phyloP scores from a whole-genome alignment of 2,329 filamentous ascomycete species.

The Waltergamsia citrina region DNA sequence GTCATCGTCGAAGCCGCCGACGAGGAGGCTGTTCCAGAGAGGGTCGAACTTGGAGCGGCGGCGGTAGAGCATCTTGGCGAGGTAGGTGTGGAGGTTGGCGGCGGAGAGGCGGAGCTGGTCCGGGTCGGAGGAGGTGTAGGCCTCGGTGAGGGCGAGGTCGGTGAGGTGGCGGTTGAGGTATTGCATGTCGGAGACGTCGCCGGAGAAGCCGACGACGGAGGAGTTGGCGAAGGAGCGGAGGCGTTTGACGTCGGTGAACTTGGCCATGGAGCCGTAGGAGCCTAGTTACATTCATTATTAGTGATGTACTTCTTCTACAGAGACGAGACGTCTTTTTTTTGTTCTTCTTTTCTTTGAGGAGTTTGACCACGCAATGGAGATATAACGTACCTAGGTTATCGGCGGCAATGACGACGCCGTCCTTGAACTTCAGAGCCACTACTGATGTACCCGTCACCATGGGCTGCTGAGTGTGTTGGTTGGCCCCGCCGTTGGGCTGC shows the following conservation, averaged over 20 bases:
- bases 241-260: constrained; percentile 95
- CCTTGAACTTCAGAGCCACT: constrained; percentile 88
- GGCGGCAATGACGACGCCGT: constrained; percentile 91
- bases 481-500: constrained; percentile 56
- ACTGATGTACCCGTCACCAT: constrained; percentile 97
- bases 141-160: constrained; percentile 79
- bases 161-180: constrained; percentile 88
- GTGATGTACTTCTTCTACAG: not conserved
- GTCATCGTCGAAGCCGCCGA: constrained; percentile 76
- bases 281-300: constrained; percentile 39
- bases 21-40: constrained; percentile 91
- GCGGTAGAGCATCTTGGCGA: constrained; percentile 92
- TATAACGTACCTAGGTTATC: constrained; percentile 75
- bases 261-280: constrained; percentile 92
- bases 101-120: constrained; percentile 57
- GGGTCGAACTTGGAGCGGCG: constrained; percentile 94
- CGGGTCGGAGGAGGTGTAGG: constrained; percentile 48
- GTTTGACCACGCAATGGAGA: constrained; percentile 2
- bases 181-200: constrained; percentile 98
- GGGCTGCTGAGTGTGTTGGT: constrained; percentile 81
- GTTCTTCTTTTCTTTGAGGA: not conserved
- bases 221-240: constrained; percentile 79
- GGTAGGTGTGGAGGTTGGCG: constrained; percentile 92
- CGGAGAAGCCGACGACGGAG: constrained; percentile 85
- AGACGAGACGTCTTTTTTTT: not conserved